Evolutionary conservation across 2,329 filamentous ascomycete species (phyloP).

Genomic region (Alternaria alternata): DNA sequence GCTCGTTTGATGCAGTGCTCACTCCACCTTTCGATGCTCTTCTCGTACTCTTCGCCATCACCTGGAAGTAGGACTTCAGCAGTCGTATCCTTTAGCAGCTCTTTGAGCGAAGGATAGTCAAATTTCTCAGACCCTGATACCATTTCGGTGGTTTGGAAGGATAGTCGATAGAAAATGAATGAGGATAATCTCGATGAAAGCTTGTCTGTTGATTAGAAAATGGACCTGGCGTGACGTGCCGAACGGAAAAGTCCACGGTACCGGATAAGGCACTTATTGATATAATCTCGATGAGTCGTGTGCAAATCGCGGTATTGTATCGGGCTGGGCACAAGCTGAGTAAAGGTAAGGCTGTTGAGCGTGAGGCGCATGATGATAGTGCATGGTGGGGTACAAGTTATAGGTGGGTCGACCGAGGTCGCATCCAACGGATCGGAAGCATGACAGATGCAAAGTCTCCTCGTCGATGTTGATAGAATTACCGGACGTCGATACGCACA

Average conservation of each 20-base stretch:
- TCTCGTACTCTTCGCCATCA: conserved; percentile 33
- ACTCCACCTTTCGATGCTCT: conserved; percentile 40
- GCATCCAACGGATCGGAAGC: background rate
- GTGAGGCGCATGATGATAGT: background rate
- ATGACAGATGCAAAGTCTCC: background rate
- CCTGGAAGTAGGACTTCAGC: conserved; percentile 33
- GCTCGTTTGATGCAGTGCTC: conserved; percentile 41
- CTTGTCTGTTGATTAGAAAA: background rate
- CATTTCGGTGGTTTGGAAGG: conserved; percentile 12
- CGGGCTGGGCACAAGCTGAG: background rate
- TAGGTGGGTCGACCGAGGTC: background rate
- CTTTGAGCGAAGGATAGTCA: conserved; percentile 30
- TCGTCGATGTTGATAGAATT: background rate
- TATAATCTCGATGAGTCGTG: background rate
- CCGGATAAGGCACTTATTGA: background rate
- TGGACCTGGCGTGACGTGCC: background rate
- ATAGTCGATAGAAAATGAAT: background rate
- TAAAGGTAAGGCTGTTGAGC: conserved; percentile 1
- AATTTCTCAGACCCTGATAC: conserved; percentile 15
- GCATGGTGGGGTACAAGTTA: background rate
- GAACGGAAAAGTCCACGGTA: too few relatives aligned
- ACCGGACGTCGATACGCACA: background rate
- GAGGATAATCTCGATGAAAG: background rate
- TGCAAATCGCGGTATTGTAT: background rate
- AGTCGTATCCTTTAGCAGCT: conserved; percentile 26